These are phyloP conservation scores for Sporothrix inflata DNA, from an alignment of 2,329 filamentous ascomycete genomes.

Conservation along the genomic window DNA sequence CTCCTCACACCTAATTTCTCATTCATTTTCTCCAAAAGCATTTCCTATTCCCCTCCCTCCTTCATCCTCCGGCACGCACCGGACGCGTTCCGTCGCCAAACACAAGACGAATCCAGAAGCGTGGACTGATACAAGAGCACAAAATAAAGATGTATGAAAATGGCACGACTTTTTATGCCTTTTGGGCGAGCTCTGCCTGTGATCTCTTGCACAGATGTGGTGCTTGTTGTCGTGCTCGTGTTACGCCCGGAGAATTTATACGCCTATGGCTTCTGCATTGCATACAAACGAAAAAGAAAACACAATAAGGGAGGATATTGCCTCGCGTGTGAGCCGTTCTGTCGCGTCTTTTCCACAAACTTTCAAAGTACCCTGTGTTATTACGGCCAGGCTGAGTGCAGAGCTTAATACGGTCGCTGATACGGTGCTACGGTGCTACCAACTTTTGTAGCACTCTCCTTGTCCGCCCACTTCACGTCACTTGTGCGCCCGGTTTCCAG, in stretches of 20 bases:
- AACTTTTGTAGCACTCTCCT: not conserved
- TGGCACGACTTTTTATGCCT: not conserved
- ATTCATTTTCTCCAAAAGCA: not conserved
- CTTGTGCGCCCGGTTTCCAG: not conserved
- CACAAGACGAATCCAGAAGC: not conserved
- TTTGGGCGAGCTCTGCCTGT: not conserved
- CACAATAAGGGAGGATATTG: not conserved
- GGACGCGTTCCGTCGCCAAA: not conserved
- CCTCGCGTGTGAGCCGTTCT: not conserved
- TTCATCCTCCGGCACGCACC: not conserved
- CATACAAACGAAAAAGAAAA: not conserved
- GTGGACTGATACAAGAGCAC: not conserved
- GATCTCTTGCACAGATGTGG: not conserved
- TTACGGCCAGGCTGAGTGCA: conserved; percentile 9
- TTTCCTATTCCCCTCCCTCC: not conserved
- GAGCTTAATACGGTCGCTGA: not conserved
- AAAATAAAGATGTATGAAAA: not conserved
- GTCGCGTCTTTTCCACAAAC: not conserved
- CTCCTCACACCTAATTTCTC: not conserved
- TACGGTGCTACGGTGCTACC: not conserved
- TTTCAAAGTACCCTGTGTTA: not conserved
- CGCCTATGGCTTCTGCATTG: not conserved
- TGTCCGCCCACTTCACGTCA: not conserved
- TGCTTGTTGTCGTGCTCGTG: not conserved
- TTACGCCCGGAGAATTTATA: not conserved